Evolutionary conservation across 1,284 basidiomycete species (phyloP).

Genomic region (Ceratobasidium sp.): DNA sequence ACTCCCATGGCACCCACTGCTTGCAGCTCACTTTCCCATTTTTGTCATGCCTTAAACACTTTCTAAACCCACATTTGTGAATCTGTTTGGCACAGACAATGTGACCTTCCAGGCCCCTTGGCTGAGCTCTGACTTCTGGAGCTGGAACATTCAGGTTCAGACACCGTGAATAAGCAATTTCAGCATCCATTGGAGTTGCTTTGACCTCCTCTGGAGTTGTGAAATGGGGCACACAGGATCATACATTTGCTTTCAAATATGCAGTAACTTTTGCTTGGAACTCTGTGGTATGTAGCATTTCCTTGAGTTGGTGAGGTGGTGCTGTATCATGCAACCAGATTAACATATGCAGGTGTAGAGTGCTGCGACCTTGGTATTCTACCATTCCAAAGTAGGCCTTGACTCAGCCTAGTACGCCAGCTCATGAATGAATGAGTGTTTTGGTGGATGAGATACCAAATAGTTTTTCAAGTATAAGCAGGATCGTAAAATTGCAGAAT

Average conservation of each 20-base stretch:
- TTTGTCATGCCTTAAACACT: constrained; percentile 47
- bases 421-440: constrained; percentile 49
- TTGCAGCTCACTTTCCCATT: constrained; percentile 56
- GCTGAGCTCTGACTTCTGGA: neutral
- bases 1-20: constrained; percentile 57
- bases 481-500: constrained; percentile 61
- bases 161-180: constrained; percentile 43
- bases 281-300: constrained; percentile 8
- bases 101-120: neutral
- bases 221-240: constrained; percentile 53
- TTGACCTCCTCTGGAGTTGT: constrained; percentile 44
- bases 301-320: constrained; percentile 11
- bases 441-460: constrained; percentile 56
- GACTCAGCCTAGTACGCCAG: constrained; percentile 52
- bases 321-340: constrained; percentile 51
- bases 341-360: constrained; percentile 55
- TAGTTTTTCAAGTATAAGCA: constrained; percentile 55
- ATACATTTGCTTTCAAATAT: constrained; percentile 51
- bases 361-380: constrained; percentile 54
- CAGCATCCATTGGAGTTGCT: constrained; percentile 47
- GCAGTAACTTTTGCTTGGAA: constrained; percentile 17
- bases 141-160: neutral
- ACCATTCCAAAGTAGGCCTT: constrained; percentile 55
- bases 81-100: neutral
- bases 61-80: neutral